Percentiles rank a stretch among this genome's conserved stretches.
phyloP scores from a whole-genome alignment of 768 basidiomycete species.

The Kwoniella botswanensis region DNA sequence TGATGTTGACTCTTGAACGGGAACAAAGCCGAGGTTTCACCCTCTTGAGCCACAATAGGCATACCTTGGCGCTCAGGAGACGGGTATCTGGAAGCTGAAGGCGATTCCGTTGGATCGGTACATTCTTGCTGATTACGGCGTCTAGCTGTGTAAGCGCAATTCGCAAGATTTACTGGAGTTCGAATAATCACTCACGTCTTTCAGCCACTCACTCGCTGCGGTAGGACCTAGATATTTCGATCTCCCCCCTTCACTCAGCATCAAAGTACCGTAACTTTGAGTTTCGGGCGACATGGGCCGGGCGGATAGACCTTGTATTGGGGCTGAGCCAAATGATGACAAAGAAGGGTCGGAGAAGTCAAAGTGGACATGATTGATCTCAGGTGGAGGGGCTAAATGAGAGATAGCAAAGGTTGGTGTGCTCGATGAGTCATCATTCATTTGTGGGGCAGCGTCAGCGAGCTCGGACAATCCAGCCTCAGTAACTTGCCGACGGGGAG shows the following conservation, averaged over 20 bases:
- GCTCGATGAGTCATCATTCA: background rate
- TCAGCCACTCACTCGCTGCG: slow-evolving; percentile 35
- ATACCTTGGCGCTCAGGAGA: background rate
- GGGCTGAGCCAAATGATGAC: too few species aligned
- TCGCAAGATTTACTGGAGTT: background rate
- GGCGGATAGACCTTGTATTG: too few species aligned
- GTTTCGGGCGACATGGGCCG: background rate
- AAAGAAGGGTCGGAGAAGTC: background rate
- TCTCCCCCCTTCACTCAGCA: slow-evolving; percentile 20
- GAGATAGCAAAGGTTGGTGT: background rate
- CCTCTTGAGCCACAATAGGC: background rate
- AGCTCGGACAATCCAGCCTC: too few species aligned
- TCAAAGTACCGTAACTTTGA: slow-evolving; percentile 29
- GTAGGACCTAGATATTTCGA: slow-evolving; percentile 34
- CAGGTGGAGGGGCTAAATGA: background rate
- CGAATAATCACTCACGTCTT: slow-evolving; percentile 23
- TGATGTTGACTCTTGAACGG: slow-evolving; percentile 9
- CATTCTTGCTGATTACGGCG: background rate
- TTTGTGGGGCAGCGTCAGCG: too few species aligned
- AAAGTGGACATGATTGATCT: background rate
- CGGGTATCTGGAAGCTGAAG: background rate
- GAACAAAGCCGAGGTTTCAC: slow-evolving; percentile 5
- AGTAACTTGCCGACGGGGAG: background rate
- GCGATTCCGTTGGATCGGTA: background rate
- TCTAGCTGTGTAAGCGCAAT: background rate